Evolutionary conservation across 2,329 filamentous ascomycete species (phyloP), one percentile per base, ranked within the genome.

Genomic region (Phoma herbarum): DNA sequence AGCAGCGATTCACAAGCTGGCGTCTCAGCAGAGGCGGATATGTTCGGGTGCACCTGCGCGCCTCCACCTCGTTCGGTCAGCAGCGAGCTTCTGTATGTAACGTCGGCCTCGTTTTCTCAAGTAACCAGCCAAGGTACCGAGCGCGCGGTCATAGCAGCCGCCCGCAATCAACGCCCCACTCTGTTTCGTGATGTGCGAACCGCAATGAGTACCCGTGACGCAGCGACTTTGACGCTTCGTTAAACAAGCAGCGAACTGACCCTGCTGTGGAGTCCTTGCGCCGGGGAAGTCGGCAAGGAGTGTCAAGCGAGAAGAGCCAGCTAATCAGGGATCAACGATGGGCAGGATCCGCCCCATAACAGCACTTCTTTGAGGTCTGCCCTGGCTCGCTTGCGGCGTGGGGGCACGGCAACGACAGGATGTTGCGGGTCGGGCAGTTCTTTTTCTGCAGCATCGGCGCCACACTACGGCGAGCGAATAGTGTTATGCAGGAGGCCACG

Each of bases 91-190:
- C 52, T 67, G 62, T 68, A 75, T 71, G 74, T 74, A 75, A 74
- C 73, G 62, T 74, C 66, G 69, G 69, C 52, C 69, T 74, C 71
- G 66, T 74, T 74, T 70, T 73, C 65, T 68, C 42, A 59, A 70
- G 64, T 69, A 70, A 68, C 62, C 46, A 64, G 64, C 67, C 68
- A 68, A 70, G 62, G 63, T 62, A 66, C 67, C 70, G 70, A 69
- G 62, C 60, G 69, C 57, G 59, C 64, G 68, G 71, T 66, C 62
- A 60, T 67, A 59, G 62, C 65, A 65, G 62, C 50, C 63, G 60
- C 61, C 57, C 52, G 58, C 67, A 67, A 63, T 62, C 65, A 69
- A 56, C 23, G 62, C 64, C 64, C 63, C 63, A 49, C 62, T 63
- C 55, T 64, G 57, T 65, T 54, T 61, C 54, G 63, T 60, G 57